Evolutionary conservation across 169 alveolate species (phyloP).

Genomic region (Plasmodium vivax): DNA sequence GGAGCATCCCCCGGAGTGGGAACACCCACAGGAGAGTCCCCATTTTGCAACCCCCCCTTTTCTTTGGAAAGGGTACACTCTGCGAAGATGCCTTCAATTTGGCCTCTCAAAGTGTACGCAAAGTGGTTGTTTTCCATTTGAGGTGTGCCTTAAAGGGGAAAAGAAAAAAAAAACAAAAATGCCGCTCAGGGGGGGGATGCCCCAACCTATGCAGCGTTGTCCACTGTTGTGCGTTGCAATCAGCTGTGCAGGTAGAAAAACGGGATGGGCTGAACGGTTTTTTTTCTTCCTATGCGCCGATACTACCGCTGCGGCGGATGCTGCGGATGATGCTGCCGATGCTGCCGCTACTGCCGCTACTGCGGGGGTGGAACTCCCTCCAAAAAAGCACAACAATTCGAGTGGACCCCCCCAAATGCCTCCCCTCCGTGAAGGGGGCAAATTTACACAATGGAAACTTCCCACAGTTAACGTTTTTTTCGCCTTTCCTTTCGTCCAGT

Average conservation of each 20-base stretch:
- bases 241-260: background rate
- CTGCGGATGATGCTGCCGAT: no score
- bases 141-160: background rate
- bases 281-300: background rate
- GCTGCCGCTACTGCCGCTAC: background rate
- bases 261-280: background rate
- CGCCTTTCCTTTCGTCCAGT: background rate
- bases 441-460: background rate
- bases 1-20: background rate
- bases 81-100: slow-evolving; percentile 23
- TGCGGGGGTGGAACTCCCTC: background rate
- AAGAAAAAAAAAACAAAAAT: background rate
- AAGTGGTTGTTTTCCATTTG: background rate
- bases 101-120: slow-evolving; percentile 7
- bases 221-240: background rate
- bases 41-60: background rate
- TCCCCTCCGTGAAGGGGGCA: background rate
- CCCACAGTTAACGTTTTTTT: background rate
- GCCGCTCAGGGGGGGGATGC: background rate
- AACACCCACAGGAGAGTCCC: background rate
- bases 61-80: background rate
- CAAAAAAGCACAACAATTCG: background rate
- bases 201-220: background rate
- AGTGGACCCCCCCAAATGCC: background rate
- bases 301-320: no score